These are phyloP conservation scores for Colletotrichum lupini DNA, from an alignment of 2,329 filamentous ascomycete species.

Conservation along the genomic window DNA sequence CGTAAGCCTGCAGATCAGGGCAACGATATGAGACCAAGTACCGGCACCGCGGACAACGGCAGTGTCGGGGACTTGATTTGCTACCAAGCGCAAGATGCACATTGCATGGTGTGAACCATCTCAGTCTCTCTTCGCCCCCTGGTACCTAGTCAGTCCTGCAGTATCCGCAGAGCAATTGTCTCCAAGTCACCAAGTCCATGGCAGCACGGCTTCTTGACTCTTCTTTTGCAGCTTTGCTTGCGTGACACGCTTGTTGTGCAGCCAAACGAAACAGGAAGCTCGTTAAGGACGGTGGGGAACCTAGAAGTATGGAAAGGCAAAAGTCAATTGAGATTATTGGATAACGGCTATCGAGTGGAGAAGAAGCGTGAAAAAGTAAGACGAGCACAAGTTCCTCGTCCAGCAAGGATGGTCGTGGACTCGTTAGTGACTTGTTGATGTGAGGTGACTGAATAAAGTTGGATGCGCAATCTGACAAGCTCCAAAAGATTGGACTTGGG, in stretches of 20 bases:
- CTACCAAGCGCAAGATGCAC: not conserved
- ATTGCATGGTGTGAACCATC: not conserved
- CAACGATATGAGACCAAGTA: slow-evolving; percentile 29
- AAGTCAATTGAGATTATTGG: slow-evolving; percentile 15
- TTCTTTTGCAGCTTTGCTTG: not conserved
- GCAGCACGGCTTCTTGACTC: not conserved
- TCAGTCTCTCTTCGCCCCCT: not conserved
- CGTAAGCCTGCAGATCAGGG: slow-evolving; percentile 33
- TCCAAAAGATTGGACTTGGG: not conserved
- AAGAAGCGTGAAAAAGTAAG: not conserved
- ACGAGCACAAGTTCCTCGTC: not conserved
- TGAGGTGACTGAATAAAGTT: not conserved
- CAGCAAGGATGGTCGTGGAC: not conserved
- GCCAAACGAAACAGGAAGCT: slow-evolving; percentile 35
- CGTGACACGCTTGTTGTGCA: slow-evolving; percentile 18
- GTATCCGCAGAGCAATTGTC: no score
- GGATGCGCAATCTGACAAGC: not conserved
- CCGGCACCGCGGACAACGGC: not conserved
- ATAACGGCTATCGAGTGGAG: slow-evolving; percentile 13
- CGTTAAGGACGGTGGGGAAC: slow-evolving; percentile 1
- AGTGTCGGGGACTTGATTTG: not conserved
- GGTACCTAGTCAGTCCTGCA: not conserved
- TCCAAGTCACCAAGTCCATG: not conserved
- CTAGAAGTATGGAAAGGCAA: not conserved
- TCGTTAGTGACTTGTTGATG: not conserved